Base-by-base conservation (phyloP, 768 basidiomycete genomes). In the Tylopilus rubrobrunneus region DNA sequence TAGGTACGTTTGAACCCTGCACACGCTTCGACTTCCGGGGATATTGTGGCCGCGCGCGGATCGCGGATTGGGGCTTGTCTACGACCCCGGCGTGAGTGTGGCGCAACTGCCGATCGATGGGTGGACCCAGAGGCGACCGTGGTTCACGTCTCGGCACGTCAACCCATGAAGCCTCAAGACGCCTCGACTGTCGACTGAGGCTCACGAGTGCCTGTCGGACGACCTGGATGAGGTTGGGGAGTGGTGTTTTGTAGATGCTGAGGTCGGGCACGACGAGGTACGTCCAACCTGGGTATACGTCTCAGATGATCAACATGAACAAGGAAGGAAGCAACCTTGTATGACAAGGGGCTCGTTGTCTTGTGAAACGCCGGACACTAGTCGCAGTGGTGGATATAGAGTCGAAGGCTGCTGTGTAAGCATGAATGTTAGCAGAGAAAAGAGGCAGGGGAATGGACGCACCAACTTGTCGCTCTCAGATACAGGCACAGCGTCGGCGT, bases 261-360 rank as follows among this genome's bases (percentile, higher is more conserved):
- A 68, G 55, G 29, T 49, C 39, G 19, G 69, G 69, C 15, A 57
- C 23, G 23, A 67, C 56, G 19, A 70, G 52, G 47, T 68, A 70
- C 36, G 66, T 62, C 68, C 69, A 69, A 34, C 47, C 69, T 69
- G 23, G 5, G 23, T 29, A 17, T 15, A 5, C 0, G 3, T 11
- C 41, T 57, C 9, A 62, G 53, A 45, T 15, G n/a, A 27, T 33
- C 25, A 25, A 4, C 11, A 19, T n/a, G n/a, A 12, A 8, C 2
- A 40, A 40, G 40, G 21, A 17, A 47, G 8, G 21, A 2, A 48
- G 11, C 29, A 29, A 69, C 69, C 67, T 63, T 57, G 48, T 15
- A 63, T 31, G 10, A 63, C 34, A 15, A 59, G 46, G 0, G 15
- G 27, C 9, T 54, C 48, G 10, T 4, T 9, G 12, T 53, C 52